Conservation (phyloP, 805 yeast genomes). For the Schwanniomyces pseudopolymorphus region DNA sequence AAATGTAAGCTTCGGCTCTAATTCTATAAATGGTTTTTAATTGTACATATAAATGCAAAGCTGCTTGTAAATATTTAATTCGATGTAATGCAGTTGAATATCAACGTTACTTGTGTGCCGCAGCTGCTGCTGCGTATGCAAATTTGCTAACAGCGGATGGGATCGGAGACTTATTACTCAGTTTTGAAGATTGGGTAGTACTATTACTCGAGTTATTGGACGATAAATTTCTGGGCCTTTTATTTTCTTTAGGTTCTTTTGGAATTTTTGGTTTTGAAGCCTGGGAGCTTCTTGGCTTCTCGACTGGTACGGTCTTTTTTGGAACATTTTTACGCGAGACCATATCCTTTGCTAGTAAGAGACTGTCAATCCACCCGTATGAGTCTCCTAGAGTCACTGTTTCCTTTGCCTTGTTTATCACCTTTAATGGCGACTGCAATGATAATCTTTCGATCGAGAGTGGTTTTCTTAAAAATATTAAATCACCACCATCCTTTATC, state of each 20-base stretch:
- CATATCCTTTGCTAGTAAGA: slow-evolving; percentile 63
- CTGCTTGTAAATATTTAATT: neutral
- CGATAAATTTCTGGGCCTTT: slow-evolving; percentile 1
- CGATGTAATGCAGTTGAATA: neutral
- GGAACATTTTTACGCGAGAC: slow-evolving; percentile 20
- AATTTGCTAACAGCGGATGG: slow-evolving; percentile 24
- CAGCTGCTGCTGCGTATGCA: slow-evolving; percentile 50
- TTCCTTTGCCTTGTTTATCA: slow-evolving; percentile 28
- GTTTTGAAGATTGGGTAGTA: neutral
- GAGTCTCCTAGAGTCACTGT: slow-evolving; percentile 45
- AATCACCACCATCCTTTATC: slow-evolving; percentile 50
- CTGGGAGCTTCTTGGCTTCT: neutral
- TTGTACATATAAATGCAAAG: slow-evolving; percentile 1
- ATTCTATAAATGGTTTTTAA: neutral
- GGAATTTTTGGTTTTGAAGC: slow-evolving; percentile 11
- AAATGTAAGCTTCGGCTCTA: neutral
- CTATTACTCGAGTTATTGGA: neutral
- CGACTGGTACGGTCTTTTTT: slow-evolving; percentile 5
- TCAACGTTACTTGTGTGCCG: slow-evolving; percentile 29
- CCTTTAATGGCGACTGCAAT: slow-evolving; percentile 22
- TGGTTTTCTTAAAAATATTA: slow-evolving; percentile 50
- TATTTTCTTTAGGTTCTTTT: slow-evolving; percentile 8
- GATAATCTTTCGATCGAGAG: slow-evolving; percentile 37
- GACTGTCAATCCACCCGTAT: slow-evolving; percentile 68
- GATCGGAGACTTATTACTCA: neutral